Conservation (phyloP, 2,329 filamentous ascomycete species). For the Colletotrichum siamense region DNA sequence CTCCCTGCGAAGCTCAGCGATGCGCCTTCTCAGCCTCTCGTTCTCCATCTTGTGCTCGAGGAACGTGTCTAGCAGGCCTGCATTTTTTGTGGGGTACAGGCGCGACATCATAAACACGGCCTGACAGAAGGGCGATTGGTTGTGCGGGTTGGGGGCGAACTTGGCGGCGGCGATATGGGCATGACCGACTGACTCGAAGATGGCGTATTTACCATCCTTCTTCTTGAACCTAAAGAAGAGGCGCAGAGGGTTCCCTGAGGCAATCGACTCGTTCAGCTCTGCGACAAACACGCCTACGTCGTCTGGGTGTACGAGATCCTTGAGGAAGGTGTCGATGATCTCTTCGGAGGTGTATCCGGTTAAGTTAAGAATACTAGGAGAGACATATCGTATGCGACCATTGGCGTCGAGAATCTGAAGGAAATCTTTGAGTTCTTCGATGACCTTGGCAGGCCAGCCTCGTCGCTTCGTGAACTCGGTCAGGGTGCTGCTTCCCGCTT, state of each 20-base stretch:
- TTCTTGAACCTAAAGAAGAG: slow-evolving; percentile 88
- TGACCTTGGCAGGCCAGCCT: slow-evolving; percentile 87
- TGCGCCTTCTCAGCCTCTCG: slow-evolving; percentile 82
- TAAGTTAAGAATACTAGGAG: slow-evolving; percentile 75
- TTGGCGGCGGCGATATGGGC: slow-evolving; percentile 81
- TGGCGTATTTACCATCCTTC: slow-evolving; percentile 73
- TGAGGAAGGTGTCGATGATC: slow-evolving; percentile 76
- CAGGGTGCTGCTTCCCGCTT: slow-evolving; percentile 49
- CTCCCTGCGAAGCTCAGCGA: slow-evolving; percentile 83
- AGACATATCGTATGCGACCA: slow-evolving; percentile 85
- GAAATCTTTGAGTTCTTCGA: slow-evolving; percentile 90
- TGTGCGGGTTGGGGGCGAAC: slow-evolving; percentile 66
- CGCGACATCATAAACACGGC: slow-evolving; percentile 94
- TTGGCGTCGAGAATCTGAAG: slow-evolving; percentile 86
- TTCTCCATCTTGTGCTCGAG: slow-evolving; percentile 98
- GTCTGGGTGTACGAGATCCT: slow-evolving; percentile 84
- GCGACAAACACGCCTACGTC: slow-evolving; percentile 83
- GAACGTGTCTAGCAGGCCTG: slow-evolving; percentile 86
- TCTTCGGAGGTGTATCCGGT: slow-evolving; percentile 78
- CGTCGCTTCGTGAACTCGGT: slow-evolving; percentile 66
- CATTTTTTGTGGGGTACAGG: slow-evolving; percentile 88
- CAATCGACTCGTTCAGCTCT: slow-evolving; percentile 89
- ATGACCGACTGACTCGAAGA: slow-evolving; percentile 93
- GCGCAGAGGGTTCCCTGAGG: slow-evolving; percentile 77
- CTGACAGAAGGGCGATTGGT: slow-evolving; percentile 75